Conservation (phyloP, 495 filamentous ascomycete genomes). For the Staphylotrichum tortipilum region DNA sequence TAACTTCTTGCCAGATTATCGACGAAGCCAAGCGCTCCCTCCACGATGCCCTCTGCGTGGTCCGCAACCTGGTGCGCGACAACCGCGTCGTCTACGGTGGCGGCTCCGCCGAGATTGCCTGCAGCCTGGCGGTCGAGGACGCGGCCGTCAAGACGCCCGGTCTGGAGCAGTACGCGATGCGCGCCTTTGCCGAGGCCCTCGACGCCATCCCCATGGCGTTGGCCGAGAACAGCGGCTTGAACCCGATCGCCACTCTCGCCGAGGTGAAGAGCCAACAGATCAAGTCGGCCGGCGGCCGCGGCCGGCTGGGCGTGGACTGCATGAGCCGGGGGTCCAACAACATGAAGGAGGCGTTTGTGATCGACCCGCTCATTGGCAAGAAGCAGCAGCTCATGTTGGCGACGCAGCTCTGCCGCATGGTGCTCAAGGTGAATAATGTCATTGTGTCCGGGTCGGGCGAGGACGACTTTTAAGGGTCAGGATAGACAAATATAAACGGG, state of each 20-base stretch:
- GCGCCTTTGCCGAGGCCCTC: constrained; percentile 90
- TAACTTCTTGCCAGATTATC: constrained; percentile 59
- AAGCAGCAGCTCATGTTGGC: constrained; percentile 91
- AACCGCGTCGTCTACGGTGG: constrained; percentile 99
- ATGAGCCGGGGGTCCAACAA: constrained; percentile 92
- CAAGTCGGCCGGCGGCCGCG: constrained; percentile 61
- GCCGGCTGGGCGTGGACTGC: constrained; percentile 87
- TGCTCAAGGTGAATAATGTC: constrained; percentile 95
- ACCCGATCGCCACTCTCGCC: constrained; percentile 90
- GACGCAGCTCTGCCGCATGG: constrained; percentile 97
- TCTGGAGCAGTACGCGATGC: constrained; percentile 97
- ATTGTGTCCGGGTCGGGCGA: constrained; percentile 91
- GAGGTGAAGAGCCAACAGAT: constrained; percentile 93
- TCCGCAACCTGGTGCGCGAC: constrained; percentile 90
- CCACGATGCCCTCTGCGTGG: constrained; percentile 95
- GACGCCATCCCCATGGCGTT: constrained; percentile 94
- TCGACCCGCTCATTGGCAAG: constrained; percentile 96
- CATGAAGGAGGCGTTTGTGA: constrained; percentile 95
- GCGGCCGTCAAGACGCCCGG: constrained; percentile 92
- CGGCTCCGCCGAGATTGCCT: constrained; percentile 95
- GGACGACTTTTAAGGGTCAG: constrained; percentile 66
- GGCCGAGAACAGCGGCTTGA: constrained; percentile 92
- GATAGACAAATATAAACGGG: constrained; percentile 1
- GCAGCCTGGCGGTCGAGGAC: constrained; percentile 90
- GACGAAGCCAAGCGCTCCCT: constrained; percentile 97